A percentile compares a stretch with the other conserved stretches of the same genome.
These are phyloP conservation scores for Neopestalotiopsis clavispora DNA, from an alignment of 2,329 filamentous ascomycete species.

Conservation along the genomic window DNA sequence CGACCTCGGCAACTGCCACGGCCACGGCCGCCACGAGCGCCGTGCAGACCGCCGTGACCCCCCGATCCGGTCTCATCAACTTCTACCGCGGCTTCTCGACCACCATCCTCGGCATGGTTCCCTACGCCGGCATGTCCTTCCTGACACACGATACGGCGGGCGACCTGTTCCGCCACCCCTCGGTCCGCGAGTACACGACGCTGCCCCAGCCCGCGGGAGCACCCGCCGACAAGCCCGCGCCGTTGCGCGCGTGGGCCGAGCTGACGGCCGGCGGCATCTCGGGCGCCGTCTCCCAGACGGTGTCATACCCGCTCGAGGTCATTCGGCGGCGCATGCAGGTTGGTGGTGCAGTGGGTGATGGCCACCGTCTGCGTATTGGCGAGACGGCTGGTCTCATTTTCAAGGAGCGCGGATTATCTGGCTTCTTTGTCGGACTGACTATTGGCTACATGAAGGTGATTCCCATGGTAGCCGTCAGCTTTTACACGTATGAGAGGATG, in stretches of 20 bases:
- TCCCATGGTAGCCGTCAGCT: slow-evolving; percentile 79
- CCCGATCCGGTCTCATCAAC: slow-evolving; percentile 76
- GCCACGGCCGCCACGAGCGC: slow-evolving; percentile 49
- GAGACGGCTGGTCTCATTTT: slow-evolving; percentile 82
- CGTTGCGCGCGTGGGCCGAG: slow-evolving; percentile 85
- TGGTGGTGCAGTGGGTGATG: slow-evolving; percentile 90
- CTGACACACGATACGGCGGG: slow-evolving; percentile 90
- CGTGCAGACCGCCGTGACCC: slow-evolving; percentile 56
- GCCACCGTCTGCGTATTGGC: slow-evolving; percentile 74
- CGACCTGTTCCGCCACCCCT: slow-evolving; percentile 76
- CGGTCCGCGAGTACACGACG: slow-evolving; percentile 75
- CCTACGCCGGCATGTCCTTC: slow-evolving; percentile 95
- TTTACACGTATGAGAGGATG: slow-evolving; percentile 69
- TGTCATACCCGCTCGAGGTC: slow-evolving; percentile 92
- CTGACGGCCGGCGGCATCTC: slow-evolving; percentile 83
- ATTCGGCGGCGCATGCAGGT: slow-evolving; percentile 95
- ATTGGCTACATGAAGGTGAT: slow-evolving; percentile 96
- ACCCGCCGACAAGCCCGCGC: slow-evolving; percentile 66
- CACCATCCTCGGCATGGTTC: slow-evolving; percentile 92
- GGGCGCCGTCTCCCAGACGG: slow-evolving; percentile 87
- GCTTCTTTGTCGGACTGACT: slow-evolving; percentile 90
- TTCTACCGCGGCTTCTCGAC: slow-evolving; percentile 95
- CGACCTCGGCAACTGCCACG: slow-evolving; percentile 44
- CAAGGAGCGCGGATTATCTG: slow-evolving; percentile 74
- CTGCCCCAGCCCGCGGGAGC: slow-evolving; percentile 64